Base-by-base conservation (phyloP, 345 rosid genomes). In the Ricinus communis region DNA sequence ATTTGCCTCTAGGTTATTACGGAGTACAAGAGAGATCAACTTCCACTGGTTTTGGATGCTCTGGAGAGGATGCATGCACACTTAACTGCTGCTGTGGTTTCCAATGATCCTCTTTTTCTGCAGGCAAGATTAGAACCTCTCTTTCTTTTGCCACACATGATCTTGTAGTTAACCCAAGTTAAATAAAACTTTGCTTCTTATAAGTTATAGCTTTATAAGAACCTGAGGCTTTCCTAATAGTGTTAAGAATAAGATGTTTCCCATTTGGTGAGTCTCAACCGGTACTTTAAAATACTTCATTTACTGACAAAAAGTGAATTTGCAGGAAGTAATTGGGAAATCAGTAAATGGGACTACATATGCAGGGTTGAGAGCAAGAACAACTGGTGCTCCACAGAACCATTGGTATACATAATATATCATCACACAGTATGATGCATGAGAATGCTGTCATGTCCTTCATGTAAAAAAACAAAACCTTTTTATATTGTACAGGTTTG, bases 381-480 rank as follows among this genome's bases (percentile, higher is more conserved):
- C 99, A 54, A 95, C 98, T 0, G 99, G 99, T 66, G 99, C 98
- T 61, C 99, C 98, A 11, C 99, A 95, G 85, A 92, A 95, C 80
- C 99, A 95, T 74, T 95, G 99, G 98, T 94, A 70, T 43, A 83
- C 15, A 25, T 31, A 43, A 8, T 21, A 33, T 33, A 57, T 30
- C 55, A 54, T 19, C 8, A 13, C 25, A 47, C 18, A 33, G 14
- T n/a, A 21, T 24, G 25, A 52, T 52, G 38, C 28, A 27, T 40
- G 8, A 30, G 43, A 22, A 31, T 21, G 49, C 55, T 16, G 28
- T 71, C 21, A 15, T 21, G 14, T 33, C 38, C 40, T 66, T 40
- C 33, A 18, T 25, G n/a, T 43, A 62, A 12, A 25, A 36, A 66
- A 60, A 59, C n/a, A n/a, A n/a, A n/a, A 28, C 16, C 36, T n/a